These are phyloP conservation scores for Agastache rugosa DNA, from an alignment of 257 asterid species.

Conservation along the genomic window DNA sequence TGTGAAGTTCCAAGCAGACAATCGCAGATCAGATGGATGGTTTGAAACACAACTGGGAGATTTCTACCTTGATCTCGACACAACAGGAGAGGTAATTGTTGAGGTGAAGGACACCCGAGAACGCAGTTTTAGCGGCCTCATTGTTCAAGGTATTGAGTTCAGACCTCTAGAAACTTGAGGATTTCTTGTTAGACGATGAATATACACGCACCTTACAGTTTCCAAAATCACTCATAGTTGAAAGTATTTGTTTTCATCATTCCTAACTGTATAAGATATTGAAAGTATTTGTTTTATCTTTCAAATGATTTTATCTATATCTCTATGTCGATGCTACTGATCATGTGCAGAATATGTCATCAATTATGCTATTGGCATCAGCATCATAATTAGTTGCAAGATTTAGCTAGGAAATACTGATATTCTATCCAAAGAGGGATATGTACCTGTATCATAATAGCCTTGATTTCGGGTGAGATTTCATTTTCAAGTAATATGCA, in stretches of 20 bases:
- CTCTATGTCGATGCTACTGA: no score
- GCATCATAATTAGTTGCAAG: no score
- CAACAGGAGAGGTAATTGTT: neutral
- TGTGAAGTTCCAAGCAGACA: neutral
- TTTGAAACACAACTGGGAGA: conserved; percentile 45
- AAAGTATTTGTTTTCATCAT: neutral
- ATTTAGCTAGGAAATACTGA: no score
- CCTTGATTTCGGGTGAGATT: no score
- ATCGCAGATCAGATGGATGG: conserved; percentile 44
- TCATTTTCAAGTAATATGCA: no score
- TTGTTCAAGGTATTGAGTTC: conserved; percentile 19
- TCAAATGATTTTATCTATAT: no score
- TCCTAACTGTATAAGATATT: no score
- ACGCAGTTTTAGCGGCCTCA: neutral
- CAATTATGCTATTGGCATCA: no score
- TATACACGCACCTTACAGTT: neutral
- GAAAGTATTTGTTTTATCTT: no score
- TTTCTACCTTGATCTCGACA: conserved; percentile 35
- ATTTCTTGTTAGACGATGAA: neutral
- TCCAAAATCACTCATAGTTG: neutral
- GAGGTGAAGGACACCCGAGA: neutral
- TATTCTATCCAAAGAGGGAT: no score
- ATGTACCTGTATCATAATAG: no score
- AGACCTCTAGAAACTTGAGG: conserved; percentile 14
- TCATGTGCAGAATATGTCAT: no score